Evolutionary conservation across 169 alveolate species (phyloP).

Genomic region (Fabrea salina): DNA sequence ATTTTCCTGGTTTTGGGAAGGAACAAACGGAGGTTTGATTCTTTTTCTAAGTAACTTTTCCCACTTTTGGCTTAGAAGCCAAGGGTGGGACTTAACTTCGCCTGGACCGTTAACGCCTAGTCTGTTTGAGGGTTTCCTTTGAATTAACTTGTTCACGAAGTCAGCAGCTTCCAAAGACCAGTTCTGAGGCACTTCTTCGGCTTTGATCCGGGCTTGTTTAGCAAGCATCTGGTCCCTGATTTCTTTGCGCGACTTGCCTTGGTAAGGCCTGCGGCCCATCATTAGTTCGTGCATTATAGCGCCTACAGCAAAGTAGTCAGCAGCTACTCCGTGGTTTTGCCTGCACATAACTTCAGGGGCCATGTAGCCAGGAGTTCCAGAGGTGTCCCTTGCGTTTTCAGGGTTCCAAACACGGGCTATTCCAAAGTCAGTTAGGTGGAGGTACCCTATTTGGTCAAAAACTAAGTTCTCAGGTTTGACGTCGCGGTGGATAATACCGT

Average conservation of each 20-base stretch:
- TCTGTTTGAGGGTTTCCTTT: slow-evolving; percentile 69
- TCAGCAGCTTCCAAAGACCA: slow-evolving; percentile 75
- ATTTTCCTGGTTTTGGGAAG: slow-evolving; percentile 17
- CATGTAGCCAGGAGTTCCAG: slow-evolving; percentile 83
- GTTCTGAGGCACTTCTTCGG: slow-evolving; percentile 63
- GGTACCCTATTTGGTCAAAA: slow-evolving; percentile 75
- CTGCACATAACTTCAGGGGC: slow-evolving; percentile 79
- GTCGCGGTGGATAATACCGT: slow-evolving; percentile 73
- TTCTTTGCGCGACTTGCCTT: slow-evolving; percentile 71
- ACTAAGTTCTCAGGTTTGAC: slow-evolving; percentile 83
- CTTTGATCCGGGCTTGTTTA: slow-evolving; percentile 55
- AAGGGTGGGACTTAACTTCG: slow-evolving; percentile 69
- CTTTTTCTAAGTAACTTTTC: background rate
- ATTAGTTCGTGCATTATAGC: slow-evolving; percentile 77
- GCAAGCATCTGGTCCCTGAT: slow-evolving; percentile 69
- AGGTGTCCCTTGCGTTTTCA: slow-evolving; percentile 69
- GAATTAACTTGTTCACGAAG: slow-evolving; percentile 59
- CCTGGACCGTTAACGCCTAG: slow-evolving; percentile 64
- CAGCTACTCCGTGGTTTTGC: slow-evolving; percentile 76
- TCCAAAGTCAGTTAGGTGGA: slow-evolving; percentile 67
- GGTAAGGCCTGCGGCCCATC: slow-evolving; percentile 71
- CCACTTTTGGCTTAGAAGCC: slow-evolving; percentile 62
- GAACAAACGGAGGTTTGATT: background rate
- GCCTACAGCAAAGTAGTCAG: slow-evolving; percentile 81
- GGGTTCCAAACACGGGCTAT: slow-evolving; percentile 60